Percentiles rank a stretch among this genome's conserved stretches.
Conservation (phyloP, 1,284 basidiomycete genomes). For the Singerocomus rubriflavus region DNA sequence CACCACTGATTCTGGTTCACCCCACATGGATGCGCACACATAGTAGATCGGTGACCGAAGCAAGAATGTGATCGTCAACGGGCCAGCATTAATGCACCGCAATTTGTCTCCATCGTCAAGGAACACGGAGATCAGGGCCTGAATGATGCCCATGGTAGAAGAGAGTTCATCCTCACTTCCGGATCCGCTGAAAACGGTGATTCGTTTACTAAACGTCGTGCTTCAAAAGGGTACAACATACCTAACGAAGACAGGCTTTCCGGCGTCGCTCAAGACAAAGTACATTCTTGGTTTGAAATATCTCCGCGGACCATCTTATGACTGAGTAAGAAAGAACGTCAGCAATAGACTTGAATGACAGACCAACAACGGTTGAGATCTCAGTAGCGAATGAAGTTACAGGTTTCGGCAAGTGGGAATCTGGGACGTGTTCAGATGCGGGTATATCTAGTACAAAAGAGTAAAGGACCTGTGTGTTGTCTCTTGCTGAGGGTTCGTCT, state of each 20-base stretch:
- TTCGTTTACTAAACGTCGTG: constrained; percentile 1
- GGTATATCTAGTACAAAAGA: neutral
- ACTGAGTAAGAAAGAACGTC: neutral
- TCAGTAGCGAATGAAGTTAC: constrained; percentile 11
- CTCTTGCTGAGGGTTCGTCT: constrained; percentile 59
- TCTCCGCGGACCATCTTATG: constrained; percentile 22
- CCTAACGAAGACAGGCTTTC: constrained; percentile 91
- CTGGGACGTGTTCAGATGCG: constrained; percentile 11
- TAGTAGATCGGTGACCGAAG: constrained; percentile 88
- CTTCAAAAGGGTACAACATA: constrained; percentile 26
- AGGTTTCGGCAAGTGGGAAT: constrained; percentile 16
- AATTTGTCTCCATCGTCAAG: constrained; percentile 83
- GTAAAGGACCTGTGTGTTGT: constrained; percentile 31
- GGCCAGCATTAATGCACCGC: constrained; percentile 74
- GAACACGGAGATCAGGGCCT: constrained; percentile 92
- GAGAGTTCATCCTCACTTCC: constrained; percentile 59
- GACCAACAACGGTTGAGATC: constrained; percentile 11
- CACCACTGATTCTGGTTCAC: constrained; percentile 91
- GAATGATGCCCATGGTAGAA: constrained; percentile 88
- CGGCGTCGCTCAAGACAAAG: constrained; percentile 90
- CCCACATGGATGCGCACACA: constrained; percentile 87
- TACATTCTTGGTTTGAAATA: constrained; percentile 74
- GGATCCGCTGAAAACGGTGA: constrained; percentile 41
- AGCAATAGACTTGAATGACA: constrained; percentile 5
- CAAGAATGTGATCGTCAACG: constrained; percentile 79